Evolutionary conservation across 176 grass and related monocot genomes (phyloP).

Genomic region (Phoenix roebelenii): DNA sequence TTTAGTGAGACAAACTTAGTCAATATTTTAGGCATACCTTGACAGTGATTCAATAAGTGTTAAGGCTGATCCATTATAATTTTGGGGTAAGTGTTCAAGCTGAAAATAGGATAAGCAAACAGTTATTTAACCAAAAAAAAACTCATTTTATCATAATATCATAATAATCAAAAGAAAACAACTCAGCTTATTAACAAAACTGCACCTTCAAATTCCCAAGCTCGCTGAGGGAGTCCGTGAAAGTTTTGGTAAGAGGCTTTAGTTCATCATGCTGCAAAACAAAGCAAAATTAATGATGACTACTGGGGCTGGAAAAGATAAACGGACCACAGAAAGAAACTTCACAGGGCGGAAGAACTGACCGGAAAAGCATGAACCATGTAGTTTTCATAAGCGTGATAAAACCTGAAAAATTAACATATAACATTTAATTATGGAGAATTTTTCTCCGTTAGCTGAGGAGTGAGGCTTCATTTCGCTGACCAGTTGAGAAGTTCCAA

Average conservation of each 20-base stretch:
- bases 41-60: constrained; percentile 85
- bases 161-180: constrained; percentile 21
- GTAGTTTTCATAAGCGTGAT: constrained; percentile 98
- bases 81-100: constrained; percentile 70
- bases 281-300: neutral
- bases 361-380: constrained; percentile 95
- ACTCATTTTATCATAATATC: neutral
- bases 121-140: constrained; percentile 4
- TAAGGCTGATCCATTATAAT: constrained; percentile 89
- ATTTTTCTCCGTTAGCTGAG: no score
- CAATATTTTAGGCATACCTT: constrained; percentile 38
- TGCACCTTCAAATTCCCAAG: constrained; percentile 97
- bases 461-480: no score
- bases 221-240: constrained; percentile 86
- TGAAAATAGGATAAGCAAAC: constrained; percentile 36
- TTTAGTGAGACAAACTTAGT: neutral
- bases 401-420: constrained; percentile 67
- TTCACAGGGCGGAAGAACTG: constrained; percentile 19
- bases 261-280: constrained; percentile 86
- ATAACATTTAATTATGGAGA: constrained; percentile 8
- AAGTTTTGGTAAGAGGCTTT: constrained; percentile 83
- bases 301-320: constrained; percentile 36
- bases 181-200: constrained; percentile 36
- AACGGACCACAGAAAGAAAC: constrained; percentile 6
- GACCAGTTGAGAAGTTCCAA: no score